Percentiles rank a stretch among this genome's conserved stretches.
Conservation (phyloP, 257 asterid species). For the Salvia miltiorrhiza region DNA sequence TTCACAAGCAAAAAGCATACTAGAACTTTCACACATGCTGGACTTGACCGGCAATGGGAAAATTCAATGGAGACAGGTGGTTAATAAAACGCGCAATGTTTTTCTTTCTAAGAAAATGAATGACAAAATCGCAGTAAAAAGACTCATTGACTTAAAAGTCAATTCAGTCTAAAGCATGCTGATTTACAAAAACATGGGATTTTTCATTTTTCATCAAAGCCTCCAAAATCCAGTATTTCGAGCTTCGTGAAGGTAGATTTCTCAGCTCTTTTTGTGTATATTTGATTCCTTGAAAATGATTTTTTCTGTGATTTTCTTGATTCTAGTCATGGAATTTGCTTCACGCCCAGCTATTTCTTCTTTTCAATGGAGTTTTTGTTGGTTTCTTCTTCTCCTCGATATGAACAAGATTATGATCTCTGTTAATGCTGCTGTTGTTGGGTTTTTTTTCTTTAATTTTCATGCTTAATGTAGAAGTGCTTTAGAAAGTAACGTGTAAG, state of each 20-base stretch:
- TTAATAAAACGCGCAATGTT: background rate
- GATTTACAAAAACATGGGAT: background rate
- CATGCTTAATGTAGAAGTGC: background rate
- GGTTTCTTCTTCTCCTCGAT: background rate
- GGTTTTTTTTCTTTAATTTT: background rate
- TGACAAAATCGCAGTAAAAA: background rate
- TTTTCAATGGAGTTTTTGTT: background rate
- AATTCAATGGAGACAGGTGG: slow-evolving; percentile 6
- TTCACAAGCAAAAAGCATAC: background rate
- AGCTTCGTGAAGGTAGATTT: slow-evolving; percentile 19
- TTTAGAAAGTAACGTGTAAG: background rate
- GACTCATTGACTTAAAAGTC: slow-evolving; percentile 27
- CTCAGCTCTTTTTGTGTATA: background rate
- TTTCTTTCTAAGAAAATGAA: slow-evolving; percentile 31
- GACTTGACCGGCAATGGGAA: background rate
- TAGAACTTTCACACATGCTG: too few species aligned
- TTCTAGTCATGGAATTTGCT: background rate
- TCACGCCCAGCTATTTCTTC: background rate
- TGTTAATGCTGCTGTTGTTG: background rate
- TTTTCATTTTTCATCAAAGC: background rate
- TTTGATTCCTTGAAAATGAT: background rate
- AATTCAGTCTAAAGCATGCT: background rate
- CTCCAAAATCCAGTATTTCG: background rate
- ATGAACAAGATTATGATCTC: background rate
- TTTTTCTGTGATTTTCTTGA: background rate